Conservation (phyloP, 176 grass and related monocot genomes). For the Saccharum spontaneum region DNA sequence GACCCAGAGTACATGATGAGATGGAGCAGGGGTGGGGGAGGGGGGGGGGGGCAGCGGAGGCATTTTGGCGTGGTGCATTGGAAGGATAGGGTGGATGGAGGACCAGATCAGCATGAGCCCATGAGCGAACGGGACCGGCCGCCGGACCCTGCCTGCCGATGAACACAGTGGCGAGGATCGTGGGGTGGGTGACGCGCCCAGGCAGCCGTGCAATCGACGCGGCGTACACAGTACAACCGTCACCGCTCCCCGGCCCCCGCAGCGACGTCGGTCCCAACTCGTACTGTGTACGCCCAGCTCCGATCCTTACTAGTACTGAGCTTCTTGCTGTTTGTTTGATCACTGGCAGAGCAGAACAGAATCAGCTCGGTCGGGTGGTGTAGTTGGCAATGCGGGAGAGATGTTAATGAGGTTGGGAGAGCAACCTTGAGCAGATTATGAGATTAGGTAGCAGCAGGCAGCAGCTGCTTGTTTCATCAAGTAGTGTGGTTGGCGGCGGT, state of each 20-base stretch:
- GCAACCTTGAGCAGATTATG: background rate
- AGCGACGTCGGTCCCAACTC: background rate
- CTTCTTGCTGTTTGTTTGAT: background rate
- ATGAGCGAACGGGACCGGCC: background rate
- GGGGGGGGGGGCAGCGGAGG: too few relatives aligned
- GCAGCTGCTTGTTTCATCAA: background rate
- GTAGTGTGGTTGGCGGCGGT: conserved; percentile 21
- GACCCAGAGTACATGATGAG: background rate
- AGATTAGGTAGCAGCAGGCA: background rate
- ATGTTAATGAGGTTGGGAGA: background rate
- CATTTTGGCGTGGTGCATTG: too few relatives aligned
- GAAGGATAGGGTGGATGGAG: background rate
- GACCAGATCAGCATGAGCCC: too few relatives aligned
- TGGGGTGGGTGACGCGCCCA: background rate
- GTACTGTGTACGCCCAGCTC: background rate
- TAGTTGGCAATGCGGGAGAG: background rate
- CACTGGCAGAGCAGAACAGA: too few relatives aligned
- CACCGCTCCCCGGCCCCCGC: too few relatives aligned
- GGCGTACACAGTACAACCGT: background rate
- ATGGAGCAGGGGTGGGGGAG: too few relatives aligned
- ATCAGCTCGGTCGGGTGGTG: background rate
- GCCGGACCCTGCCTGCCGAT: background rate
- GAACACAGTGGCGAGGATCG: background rate
- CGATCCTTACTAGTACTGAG: too few relatives aligned
- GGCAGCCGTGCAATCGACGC: background rate